Evolutionary conservation across 148 eudicot genomes (phyloP).

Genomic region (Salicornia ramosissima): DNA sequence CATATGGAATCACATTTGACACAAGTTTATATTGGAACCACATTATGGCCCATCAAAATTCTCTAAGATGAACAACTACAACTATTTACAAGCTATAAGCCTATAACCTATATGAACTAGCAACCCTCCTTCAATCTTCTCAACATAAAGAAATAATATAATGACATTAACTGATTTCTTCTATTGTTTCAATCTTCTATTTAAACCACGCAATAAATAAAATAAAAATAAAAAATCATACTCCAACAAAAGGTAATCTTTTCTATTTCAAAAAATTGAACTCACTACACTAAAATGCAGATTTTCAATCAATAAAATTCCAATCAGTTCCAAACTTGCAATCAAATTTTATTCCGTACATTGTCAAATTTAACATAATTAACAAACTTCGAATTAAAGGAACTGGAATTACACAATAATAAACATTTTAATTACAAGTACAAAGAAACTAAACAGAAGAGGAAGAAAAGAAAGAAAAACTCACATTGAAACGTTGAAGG

Average conservation of each 20-base stretch:
- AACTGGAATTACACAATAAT: neutral
- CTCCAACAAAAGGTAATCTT: neutral
- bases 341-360: neutral
- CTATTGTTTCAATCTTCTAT: neutral
- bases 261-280: no score
- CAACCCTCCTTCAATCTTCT: neutral
- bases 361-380: neutral
- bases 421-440: neutral
- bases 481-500: slow-evolving; percentile 83
- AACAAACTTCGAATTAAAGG: neutral
- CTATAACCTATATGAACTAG: neutral
- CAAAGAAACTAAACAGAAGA: neutral
- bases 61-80: neutral
- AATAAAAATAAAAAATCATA: no score
- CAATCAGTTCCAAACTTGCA: neutral
- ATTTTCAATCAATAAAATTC: neutral
- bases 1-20: neutral
- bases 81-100: neutral
- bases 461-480: neutral
- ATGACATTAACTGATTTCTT: no score
- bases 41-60: neutral
- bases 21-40: neutral
- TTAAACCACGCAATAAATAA: neutral
- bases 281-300: neutral
- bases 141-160: neutral